Evolutionary conservation across 441 rosid species (phyloP), one percentile per base, ranked within the genome.

Genomic region (Erodium trifolium): DNA sequence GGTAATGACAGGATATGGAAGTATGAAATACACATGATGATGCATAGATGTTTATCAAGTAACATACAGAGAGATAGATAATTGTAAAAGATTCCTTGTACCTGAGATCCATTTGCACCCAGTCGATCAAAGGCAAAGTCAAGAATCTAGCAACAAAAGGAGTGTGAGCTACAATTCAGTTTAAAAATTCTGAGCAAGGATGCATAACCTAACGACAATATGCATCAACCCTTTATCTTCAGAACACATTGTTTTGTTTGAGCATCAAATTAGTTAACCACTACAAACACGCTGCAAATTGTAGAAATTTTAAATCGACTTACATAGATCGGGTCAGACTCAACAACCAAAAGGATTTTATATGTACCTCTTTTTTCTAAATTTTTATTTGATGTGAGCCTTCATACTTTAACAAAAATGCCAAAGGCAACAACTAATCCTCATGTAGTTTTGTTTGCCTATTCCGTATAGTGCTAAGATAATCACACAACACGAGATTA

Each of bases 41-140:
- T 49, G 16, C 23, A 23, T 4, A 17, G 34, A 31, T 31, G 34
- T 31, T 31, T 31, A 51, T 37, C 11, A 2, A 51, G 68, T 17
- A 39, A 19, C 19, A 62, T 43, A 63, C 59, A 11, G 35, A 16
- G 17, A 2, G 31, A 51, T 51, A 37, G 65, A 27, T 34, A 72
- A 65, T 2, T 5, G 31, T 9, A 29, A 69, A 66, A 68, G 74
- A 17, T 67, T n/a, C 63, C 63, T 62, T 69, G 53, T 85, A 90
- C 96, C 95, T 77, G 77, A 55, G 93, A 78, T 75, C 92, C 93
- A 82, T 75, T 77, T 73, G 96, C 97, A 65, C 98, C 98, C 70
- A 90, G 74, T 66, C 96, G 90, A 76, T 93, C 97, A 82, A 93
- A 93, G 63, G 80, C 97, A 53, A 88, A 93, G 83, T 93, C 98